Percentiles rank a stretch among this genome's conserved stretches.
Evolutionary conservation across 2,329 filamentous ascomycete species (phyloP).

Genomic region (Cyphellophora europaea): DNA sequence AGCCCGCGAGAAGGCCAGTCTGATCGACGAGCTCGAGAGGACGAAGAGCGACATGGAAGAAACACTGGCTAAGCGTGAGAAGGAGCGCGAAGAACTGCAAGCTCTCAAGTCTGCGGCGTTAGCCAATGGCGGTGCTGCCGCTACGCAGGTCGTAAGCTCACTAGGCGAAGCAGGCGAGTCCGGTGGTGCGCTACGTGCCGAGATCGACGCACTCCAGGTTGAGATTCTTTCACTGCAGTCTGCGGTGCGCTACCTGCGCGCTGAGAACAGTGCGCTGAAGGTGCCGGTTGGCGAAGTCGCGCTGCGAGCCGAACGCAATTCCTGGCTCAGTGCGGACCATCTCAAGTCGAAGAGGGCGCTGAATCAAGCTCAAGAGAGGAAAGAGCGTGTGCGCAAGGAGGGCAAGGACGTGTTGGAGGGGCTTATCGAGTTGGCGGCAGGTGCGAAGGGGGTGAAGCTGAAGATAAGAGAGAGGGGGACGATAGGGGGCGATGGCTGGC

Average conservation of each 20-base stretch:
- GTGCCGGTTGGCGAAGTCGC: conserved; percentile 10
- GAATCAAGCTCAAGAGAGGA: neutral
- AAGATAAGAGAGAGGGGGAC: conserved; percentile 25
- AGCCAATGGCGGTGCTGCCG: conserved; percentile 21
- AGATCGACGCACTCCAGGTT: conserved; percentile 16
- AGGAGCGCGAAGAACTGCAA: conserved; percentile 32
- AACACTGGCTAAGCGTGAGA: conserved; percentile 30
- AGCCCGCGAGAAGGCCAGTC: conserved; percentile 24
- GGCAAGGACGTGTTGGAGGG: conserved; percentile 32
- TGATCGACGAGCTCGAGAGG: conserved; percentile 24
- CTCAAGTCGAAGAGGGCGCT: conserved; percentile 5
- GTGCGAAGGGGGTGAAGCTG: conserved; percentile 30
- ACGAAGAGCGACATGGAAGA: conserved; percentile 28
- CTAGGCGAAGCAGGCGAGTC: conserved; percentile 33
- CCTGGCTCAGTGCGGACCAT: conserved; percentile 30
- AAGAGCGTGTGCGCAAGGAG: conserved; percentile 25
- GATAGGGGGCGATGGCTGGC: conserved; percentile 24
- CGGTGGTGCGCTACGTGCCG: conserved; percentile 26
- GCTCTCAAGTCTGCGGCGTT: conserved; percentile 31
- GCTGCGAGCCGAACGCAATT: conserved; percentile 23
- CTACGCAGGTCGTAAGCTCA: conserved; percentile 28
- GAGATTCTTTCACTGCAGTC: conserved; percentile 35
- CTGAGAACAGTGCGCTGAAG: conserved; percentile 30
- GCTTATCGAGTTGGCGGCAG: conserved; percentile 33
- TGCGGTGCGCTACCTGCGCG: conserved; percentile 35